Percentiles rank a stretch among this genome's conserved stretches.
phyloP scores from a whole-genome alignment of 768 basidiomycete species.

The Tylopilus rubrobrunneus region DNA sequence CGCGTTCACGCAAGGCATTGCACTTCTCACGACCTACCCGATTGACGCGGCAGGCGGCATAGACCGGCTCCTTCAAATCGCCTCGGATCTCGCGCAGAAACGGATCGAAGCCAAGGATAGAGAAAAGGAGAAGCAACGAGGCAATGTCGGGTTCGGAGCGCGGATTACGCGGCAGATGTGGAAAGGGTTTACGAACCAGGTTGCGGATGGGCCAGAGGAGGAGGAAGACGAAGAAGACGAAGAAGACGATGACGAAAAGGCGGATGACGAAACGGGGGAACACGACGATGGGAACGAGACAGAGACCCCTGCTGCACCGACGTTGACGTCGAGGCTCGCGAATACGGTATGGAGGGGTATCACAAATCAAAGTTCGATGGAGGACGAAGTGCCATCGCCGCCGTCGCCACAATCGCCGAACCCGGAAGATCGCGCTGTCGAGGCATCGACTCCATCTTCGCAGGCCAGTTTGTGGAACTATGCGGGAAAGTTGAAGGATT shows the following conservation, averaged over 20 bases:
- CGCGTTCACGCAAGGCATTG: constrained; percentile 62
- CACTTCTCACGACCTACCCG: constrained; percentile 63
- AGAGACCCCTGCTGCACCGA: constrained; percentile 35
- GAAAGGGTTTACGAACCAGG: constrained; percentile 62
- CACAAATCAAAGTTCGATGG: constrained; percentile 73
- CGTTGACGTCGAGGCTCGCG: constrained; percentile 52
- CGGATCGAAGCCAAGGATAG: constrained; percentile 38
- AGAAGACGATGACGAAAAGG: constrained; percentile 10
- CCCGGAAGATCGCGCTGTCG: constrained; percentile 16
- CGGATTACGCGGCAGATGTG: constrained; percentile 60
- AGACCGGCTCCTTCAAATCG: constrained; percentile 65
- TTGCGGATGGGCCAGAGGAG: constrained; percentile 33
- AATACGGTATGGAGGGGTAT: constrained; percentile 73
- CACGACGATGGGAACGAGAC: constrained; percentile 44
- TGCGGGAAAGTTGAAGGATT: constrained; percentile 70
- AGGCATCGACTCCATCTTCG: constrained; percentile 18
- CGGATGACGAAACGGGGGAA: constrained; percentile 18
- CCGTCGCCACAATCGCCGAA: constrained; percentile 32
- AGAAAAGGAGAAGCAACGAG: constrained; percentile 27
- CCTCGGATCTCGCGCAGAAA: constrained; percentile 54
- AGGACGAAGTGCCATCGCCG: constrained; percentile 46
- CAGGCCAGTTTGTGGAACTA: constrained; percentile 59
- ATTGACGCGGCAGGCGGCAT: constrained; percentile 63
- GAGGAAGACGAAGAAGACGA: constrained; percentile 33
- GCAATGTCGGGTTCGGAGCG: constrained; percentile 46